Percentiles rank a stretch among this genome's conserved stretches.
These are phyloP conservation scores for Neurospora sp. DNA, from an alignment of 2,329 filamentous ascomycete species.

Conservation along the genomic window DNA sequence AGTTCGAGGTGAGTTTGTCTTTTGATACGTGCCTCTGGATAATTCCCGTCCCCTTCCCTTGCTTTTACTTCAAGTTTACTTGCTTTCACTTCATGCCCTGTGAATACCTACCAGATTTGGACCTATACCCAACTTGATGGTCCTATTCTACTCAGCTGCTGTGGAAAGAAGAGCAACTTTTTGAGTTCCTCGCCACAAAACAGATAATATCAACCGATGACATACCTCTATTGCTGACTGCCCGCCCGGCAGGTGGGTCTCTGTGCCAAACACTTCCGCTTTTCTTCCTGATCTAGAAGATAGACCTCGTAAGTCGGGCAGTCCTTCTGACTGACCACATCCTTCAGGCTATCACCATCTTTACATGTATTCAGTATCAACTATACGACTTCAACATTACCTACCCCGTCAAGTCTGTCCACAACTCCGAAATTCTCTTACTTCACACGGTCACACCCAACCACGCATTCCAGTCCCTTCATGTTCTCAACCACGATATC, in stretches of 20 bases:
- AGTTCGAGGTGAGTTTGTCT: neutral
- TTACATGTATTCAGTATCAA: neutral
- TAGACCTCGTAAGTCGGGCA: too few relatives aligned
- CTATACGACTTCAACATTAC: neutral
- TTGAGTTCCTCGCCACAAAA: neutral
- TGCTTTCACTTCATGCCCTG: neutral
- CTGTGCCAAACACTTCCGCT: neutral
- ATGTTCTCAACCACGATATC: too few relatives aligned
- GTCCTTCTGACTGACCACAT: neutral
- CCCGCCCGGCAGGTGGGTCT: neutral
- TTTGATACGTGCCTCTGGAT: neutral
- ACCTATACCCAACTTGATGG: neutral
- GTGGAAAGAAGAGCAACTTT: neutral
- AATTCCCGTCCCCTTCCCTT: neutral
- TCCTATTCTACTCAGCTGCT: neutral
- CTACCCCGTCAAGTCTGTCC: neutral
- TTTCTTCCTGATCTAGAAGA: neutral
- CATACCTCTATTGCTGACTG: neutral
- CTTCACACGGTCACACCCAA: neutral
- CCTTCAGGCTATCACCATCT: neutral
- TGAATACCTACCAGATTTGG: too few relatives aligned
- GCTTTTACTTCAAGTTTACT: neutral
- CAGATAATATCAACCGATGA: neutral
- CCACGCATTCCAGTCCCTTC: neutral
- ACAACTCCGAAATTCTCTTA: neutral